These are phyloP conservation scores for Xylariaceae sp. DNA, from an alignment of 2,329 filamentous ascomycete genomes.

Conservation along the genomic window DNA sequence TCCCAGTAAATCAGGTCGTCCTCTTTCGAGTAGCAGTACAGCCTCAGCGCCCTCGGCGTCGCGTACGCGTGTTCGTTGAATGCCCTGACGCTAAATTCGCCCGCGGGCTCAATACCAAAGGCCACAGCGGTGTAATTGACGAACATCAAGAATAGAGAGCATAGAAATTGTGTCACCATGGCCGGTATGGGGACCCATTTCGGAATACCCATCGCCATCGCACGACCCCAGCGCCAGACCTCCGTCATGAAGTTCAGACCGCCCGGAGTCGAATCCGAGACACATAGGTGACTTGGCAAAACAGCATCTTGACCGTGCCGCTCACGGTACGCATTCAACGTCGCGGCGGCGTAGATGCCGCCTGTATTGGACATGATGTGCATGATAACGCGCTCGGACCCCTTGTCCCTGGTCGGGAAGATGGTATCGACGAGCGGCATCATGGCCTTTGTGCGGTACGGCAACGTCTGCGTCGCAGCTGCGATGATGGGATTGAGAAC, in stretches of 20 bases:
- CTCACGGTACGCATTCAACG: conserved; percentile 42
- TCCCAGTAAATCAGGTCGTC: conserved; percentile 52
- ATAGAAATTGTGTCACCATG: conserved; percentile 43
- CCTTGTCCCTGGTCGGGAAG: conserved; percentile 28
- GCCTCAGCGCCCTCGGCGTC: conserved; percentile 36
- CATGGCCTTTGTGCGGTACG: conserved; percentile 42
- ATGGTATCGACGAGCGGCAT: conserved; percentile 40
- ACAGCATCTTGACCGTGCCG: conserved; percentile 30
- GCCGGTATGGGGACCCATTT: conserved; percentile 46
- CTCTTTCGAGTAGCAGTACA: conserved; percentile 55
- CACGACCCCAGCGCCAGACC: conserved; percentile 46
- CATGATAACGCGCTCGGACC: conserved; percentile 38
- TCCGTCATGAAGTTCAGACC: conserved; percentile 40
- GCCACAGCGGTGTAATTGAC: conserved; percentile 34
- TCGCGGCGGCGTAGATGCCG: conserved; percentile 47
- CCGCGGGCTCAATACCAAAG: conserved; percentile 38
- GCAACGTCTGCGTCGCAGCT: conserved; percentile 40
- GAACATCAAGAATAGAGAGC: conserved; percentile 38
- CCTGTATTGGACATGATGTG: conserved; percentile 57
- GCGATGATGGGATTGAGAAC: conserved; percentile 46
- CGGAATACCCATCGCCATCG: conserved; percentile 47
- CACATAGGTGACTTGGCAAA: conserved; percentile 45
- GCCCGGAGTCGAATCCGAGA: conserved; percentile 51
- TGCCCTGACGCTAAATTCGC: conserved; percentile 35
- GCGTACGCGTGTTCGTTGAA: conserved; percentile 36